These are phyloP conservation scores for Prunus armeniaca DNA, from an alignment of 306 rosid species.

Conservation along the genomic window DNA sequence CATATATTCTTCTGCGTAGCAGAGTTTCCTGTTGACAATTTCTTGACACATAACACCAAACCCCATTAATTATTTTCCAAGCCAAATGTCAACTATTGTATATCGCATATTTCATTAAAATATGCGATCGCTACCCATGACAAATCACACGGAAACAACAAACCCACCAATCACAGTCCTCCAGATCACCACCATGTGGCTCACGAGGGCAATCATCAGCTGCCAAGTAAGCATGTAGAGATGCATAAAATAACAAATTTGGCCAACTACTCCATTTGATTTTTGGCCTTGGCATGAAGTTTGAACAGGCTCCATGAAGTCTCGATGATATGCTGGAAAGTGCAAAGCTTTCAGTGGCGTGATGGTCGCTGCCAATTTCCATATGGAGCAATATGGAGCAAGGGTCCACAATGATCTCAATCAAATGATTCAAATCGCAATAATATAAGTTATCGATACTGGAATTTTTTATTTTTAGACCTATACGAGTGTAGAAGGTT, in stretches of 20 bases:
- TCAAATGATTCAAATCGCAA: neutral
- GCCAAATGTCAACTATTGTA: neutral
- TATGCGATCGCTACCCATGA: neutral
- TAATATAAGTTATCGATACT: neutral
- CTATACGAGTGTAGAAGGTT: neutral
- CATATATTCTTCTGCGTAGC: slow-evolving; percentile 7
- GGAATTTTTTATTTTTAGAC: no score
- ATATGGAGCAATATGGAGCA: neutral
- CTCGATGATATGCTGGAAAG: neutral
- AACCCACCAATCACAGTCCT: slow-evolving; percentile 12
- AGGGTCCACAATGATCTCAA: slow-evolving; percentile 3
- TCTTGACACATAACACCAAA: slow-evolving; percentile 17
- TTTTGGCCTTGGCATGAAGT: neutral
- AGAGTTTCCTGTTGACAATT: slow-evolving; percentile 21
- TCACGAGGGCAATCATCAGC: slow-evolving; percentile 12
- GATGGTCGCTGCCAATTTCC: slow-evolving; percentile 8
- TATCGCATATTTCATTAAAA: neutral
- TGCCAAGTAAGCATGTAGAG: neutral
- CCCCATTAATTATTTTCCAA: neutral
- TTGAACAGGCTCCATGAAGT: neutral
- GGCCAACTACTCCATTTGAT: slow-evolving; percentile 28
- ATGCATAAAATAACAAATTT: neutral
- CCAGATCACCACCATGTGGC: slow-evolving; percentile 36
- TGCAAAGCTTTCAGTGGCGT: slow-evolving; percentile 15
- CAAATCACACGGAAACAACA: slow-evolving; percentile 9